A percentile compares a stretch with the other conserved stretches of the same genome.
Conservation (phyloP, 2,329 filamentous ascomycete genomes). For the Fusarium hainanense region DNA sequence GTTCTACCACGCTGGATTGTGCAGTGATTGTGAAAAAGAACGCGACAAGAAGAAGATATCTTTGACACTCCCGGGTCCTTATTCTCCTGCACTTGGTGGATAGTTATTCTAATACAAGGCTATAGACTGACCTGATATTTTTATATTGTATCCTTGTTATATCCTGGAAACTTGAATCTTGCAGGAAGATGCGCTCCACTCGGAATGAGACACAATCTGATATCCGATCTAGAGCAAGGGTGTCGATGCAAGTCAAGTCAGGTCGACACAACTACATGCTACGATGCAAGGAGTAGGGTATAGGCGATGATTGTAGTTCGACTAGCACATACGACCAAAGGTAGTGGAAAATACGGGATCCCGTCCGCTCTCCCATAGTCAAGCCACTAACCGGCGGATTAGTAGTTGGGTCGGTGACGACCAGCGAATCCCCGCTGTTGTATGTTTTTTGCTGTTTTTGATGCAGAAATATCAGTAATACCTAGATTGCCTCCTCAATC, state of each 20-base stretch:
- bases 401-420: slow-evolving; percentile 35
- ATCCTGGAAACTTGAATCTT: background rate
- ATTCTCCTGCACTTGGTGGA: background rate
- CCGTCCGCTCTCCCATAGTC: slow-evolving; percentile 33
- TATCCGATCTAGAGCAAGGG: background rate
- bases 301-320: too few relatives aligned
- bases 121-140: background rate
- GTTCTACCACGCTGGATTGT: background rate
- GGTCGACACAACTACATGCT: too few relatives aligned
- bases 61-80: background rate
- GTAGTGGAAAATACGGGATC: slow-evolving; percentile 32
- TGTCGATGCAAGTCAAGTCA: too few relatives aligned
- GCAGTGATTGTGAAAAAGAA: too few relatives aligned
- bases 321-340: slow-evolving; percentile 34
- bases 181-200: background rate
- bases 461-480: background rate
- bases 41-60: background rate
- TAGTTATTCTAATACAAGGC: background rate
- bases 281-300: too few relatives aligned
- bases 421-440: slow-evolving; percentile 17
- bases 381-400: slow-evolving; percentile 30
- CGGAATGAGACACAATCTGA: background rate
- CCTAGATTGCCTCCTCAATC: accelerated
- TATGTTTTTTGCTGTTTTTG: background rate
- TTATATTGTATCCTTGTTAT: background rate